Conservation (phyloP, 1,139 yeast genomes). For the Blastobotrys apis region DNA sequence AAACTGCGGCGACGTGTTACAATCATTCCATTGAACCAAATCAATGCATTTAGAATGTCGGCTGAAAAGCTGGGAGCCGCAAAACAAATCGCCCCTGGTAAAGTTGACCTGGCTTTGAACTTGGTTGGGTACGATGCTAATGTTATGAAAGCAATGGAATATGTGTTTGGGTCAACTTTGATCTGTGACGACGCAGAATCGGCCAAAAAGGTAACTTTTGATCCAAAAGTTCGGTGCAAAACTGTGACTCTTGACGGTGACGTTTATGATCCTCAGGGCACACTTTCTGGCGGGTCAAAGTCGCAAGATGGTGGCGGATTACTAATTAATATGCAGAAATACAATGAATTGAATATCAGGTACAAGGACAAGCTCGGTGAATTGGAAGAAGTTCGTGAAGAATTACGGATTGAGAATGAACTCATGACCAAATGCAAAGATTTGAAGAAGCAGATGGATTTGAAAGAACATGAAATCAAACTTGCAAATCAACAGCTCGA, state of each 20-base stretch:
- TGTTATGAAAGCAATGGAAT: conserved; percentile 79
- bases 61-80: conserved; percentile 46
- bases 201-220: conserved; percentile 83
- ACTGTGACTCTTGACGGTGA: conserved; percentile 96
- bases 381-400: conserved; percentile 41
- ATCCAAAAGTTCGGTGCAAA: conserved; percentile 72
- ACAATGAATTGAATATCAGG: conserved; percentile 48
- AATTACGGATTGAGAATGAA: conserved; percentile 45
- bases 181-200: conserved; percentile 84
- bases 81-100: conserved; percentile 66
- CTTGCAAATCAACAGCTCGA: conserved; percentile 58
- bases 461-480: conserved; percentile 64
- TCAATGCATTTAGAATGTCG: conserved; percentile 46
- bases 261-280: conserved; percentile 93
- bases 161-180: conserved; percentile 82
- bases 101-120: conserved; percentile 82
- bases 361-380: conserved; percentile 42
- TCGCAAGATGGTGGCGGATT: conserved; percentile 40
- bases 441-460: conserved; percentile 60
- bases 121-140: conserved; percentile 70
- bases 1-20: conserved; percentile 79
- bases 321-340: conserved; percentile 63
- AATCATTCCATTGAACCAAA: conserved; percentile 86
- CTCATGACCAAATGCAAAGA: conserved; percentile 51
- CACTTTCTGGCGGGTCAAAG: conserved; percentile 89